Percentiles rank a stretch among this genome's conserved stretches.
These are phyloP conservation scores for Ziziphus jujuba DNA, from an alignment of 306 rosid species.

Conservation along the genomic window DNA sequence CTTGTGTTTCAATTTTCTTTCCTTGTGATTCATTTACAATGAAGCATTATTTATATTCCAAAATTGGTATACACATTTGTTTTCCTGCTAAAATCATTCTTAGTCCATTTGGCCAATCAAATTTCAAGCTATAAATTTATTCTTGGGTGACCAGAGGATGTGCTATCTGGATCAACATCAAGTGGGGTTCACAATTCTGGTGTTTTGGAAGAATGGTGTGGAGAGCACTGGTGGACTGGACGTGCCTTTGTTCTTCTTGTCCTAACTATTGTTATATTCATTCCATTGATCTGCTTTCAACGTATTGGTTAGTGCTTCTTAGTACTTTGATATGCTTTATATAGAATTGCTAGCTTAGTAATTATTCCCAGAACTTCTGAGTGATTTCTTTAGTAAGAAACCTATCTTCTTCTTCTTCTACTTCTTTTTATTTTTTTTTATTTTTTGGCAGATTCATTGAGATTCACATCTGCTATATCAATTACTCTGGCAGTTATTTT, in stretches of 20 bases:
- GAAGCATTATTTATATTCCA: not conserved
- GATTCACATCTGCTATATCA: slow-evolving; percentile 37
- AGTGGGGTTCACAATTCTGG: slow-evolving; percentile 41
- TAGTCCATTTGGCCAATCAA: not conserved
- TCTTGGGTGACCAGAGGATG: slow-evolving; percentile 26
- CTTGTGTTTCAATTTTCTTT: not conserved
- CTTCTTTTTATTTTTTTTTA: too few relatives aligned
- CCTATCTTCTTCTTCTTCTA: not conserved
- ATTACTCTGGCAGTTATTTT: slow-evolving; percentile 42
- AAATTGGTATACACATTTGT: not conserved
- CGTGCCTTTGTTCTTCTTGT: slow-evolving; percentile 38
- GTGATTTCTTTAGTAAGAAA: not conserved
- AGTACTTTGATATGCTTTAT: not conserved
- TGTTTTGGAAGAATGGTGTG: slow-evolving; percentile 44
- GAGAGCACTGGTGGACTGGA: slow-evolving; percentile 48
- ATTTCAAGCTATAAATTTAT: not conserved
- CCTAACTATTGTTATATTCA: slow-evolving; percentile 28
- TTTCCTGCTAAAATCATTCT: not conserved
- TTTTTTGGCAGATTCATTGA: slow-evolving; percentile 40
- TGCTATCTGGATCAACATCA: slow-evolving; percentile 40
- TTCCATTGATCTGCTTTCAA: slow-evolving; percentile 39
- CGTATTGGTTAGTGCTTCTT: slow-evolving; percentile 33
- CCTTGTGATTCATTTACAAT: not conserved
- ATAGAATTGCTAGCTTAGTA: not conserved
- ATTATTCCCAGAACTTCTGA: not conserved